These are phyloP conservation scores for Ilyonectria robusta DNA, from an alignment of 2,329 filamentous ascomycete species.

Conservation along the genomic window DNA sequence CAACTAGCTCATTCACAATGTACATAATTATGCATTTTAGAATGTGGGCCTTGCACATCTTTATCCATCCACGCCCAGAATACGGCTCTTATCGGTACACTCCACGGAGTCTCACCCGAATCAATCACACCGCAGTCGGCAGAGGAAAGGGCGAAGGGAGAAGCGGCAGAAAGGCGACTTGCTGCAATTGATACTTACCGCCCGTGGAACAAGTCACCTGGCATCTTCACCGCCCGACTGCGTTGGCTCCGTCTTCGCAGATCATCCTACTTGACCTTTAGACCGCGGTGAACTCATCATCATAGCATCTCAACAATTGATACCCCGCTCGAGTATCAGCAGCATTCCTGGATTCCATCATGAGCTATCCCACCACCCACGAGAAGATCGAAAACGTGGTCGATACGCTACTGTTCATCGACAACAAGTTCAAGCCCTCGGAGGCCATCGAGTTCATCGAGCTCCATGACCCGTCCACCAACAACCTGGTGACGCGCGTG, in stretches of 20 bases:
- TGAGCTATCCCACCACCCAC: conserved; percentile 43
- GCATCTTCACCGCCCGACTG: background rate
- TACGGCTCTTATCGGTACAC: conserved; percentile 4
- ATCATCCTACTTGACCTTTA: background rate
- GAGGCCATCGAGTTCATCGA: conserved; percentile 78
- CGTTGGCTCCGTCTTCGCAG: background rate
- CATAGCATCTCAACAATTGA: background rate
- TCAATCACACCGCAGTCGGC: background rate
- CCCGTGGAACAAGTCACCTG: background rate
- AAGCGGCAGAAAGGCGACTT: background rate
- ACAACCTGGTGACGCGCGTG: conserved; percentile 83
- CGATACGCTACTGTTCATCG: conserved; percentile 80
- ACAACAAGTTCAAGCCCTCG: conserved; percentile 79
- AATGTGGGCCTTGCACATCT: conserved; percentile 11
- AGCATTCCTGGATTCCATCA: conserved; percentile 18
- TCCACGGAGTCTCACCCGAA: background rate
- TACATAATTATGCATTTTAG: too few species aligned
- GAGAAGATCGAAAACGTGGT: conserved; percentile 44
- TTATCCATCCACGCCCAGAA: background rate
- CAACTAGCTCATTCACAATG: background rate
- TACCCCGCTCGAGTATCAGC: conserved; percentile 2
- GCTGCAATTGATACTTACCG: background rate
- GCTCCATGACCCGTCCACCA: conserved; percentile 82
- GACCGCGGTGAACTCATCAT: background rate
- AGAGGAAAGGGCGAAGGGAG: conserved; percentile 1